Evolutionary conservation across 176 grass and related monocot species (phyloP), one percentile per base, ranked within the genome.

Genomic region (Ensete glaucum): DNA sequence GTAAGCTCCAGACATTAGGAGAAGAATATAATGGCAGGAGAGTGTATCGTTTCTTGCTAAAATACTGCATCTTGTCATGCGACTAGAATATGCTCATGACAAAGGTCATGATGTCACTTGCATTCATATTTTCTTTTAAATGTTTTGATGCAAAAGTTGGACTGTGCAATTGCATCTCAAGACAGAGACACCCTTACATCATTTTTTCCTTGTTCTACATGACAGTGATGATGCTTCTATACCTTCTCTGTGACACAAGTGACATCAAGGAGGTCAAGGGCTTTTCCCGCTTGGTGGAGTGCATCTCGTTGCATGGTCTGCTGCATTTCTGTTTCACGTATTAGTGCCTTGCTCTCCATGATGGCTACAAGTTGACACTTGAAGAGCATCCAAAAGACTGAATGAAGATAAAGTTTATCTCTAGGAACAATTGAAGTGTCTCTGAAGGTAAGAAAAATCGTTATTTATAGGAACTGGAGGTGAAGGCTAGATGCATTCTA

Each of bases 301-400:
- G 86, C 83, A 2, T 88, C 20, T 54, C 23, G 22, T 82, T 86
- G 86, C 86, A 92, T 82, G 29, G 10, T 14, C 16, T 79, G 65
- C 72, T 74, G 75, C 83, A 86, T 88, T 66, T 88, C 83, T 14
- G 85, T 64, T 69, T 86, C 89, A 15, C 74, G 80, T 13, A 88
- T 83, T 64, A 88, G 83, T 15, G 89, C 83, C 75, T 83, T 85
- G 60, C 74, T 82, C 82, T 92, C 86, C 81, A 92, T 6, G 86
- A 84, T 88, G 57, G 57, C 57, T 17, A 20, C 19, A 17, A 8
- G 57, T 17, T 14, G 5, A 60, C 57, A 15, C 57, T 16, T 60
- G 57, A 43, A 17, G 57, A 57, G 54, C 11, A 57, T 11, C 54
- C 16, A 17, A 57, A 60, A n/a, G n/a, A 60, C 17, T 6, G 15